Conservation (phyloP, 805 yeast genomes). For the Cyberlindnera xylosilytica region DNA sequence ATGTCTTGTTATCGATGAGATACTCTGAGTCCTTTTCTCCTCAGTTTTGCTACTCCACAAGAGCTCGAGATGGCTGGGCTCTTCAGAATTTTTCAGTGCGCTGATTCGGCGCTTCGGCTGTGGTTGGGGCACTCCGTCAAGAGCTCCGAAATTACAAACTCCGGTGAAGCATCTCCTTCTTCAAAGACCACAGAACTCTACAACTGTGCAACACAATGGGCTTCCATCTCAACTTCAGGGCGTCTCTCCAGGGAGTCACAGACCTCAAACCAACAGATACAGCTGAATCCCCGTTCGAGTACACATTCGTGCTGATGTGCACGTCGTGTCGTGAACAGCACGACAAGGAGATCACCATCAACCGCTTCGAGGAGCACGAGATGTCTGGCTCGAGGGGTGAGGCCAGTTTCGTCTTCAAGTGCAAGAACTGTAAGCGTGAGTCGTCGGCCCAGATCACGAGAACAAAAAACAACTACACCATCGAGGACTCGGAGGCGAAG, state of each 20-base stretch:
- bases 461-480: conserved; percentile 19
- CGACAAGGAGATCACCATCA: conserved; percentile 65
- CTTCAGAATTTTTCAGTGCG: neutral
- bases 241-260: conserved; percentile 35
- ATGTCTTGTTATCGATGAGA: neutral
- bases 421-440: conserved; percentile 54
- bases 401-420: conserved; percentile 77
- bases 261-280: conserved; percentile 58
- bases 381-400: conserved; percentile 73
- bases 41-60: too few species aligned
- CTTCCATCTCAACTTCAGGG: conserved; percentile 31
- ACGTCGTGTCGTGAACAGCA: conserved; percentile 77
- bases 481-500: conserved; percentile 31
- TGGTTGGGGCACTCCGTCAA: neutral
- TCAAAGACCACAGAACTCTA: too few species aligned
- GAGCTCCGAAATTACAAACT: neutral
- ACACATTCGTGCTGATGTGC: conserved; percentile 71
- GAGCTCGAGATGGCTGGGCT: neutral
- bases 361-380: conserved; percentile 62
- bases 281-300: conserved; percentile 62
- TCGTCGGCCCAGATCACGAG: conserved; percentile 26
- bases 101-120: neutral
- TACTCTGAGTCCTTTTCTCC: too few species aligned
- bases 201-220: conserved; percentile 14
- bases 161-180: neutral